Evolutionary conservation across 2,329 filamentous ascomycete genomes (phyloP).

Genomic region (Teratosphaeria zuluensis): DNA sequence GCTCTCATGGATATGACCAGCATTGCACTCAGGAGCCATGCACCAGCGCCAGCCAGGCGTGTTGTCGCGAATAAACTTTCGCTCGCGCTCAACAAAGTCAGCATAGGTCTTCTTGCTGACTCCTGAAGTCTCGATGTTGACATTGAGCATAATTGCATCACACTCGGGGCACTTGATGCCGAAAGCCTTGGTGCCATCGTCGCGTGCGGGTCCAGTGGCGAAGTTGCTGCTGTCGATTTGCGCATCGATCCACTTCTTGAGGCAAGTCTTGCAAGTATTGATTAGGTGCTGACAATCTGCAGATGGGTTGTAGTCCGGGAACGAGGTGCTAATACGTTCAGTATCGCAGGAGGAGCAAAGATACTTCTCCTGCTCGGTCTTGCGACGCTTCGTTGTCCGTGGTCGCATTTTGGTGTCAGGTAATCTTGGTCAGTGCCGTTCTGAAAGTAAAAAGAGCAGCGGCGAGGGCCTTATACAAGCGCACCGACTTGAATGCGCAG

Average conservation of each 20-base stretch:
- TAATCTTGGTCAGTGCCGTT: not conserved
- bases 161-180: slow-evolving; percentile 39
- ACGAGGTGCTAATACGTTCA: slow-evolving; percentile 11
- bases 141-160: slow-evolving; percentile 31
- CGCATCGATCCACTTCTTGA: slow-evolving; percentile 27
- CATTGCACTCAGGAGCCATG: slow-evolving; percentile 38
- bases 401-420: not conserved
- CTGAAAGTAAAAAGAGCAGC: not conserved
- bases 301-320: slow-evolving; percentile 27
- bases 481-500: not conserved
- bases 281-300: slow-evolving; percentile 26
- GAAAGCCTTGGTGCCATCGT: slow-evolving; percentile 3
- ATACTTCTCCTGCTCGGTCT: slow-evolving; percentile 6
- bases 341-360: slow-evolving; percentile 14
- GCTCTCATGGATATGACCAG: slow-evolving; percentile 37
- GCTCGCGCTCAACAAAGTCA: slow-evolving; percentile 20
- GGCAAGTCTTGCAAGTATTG: slow-evolving; percentile 28
- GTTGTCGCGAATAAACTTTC: slow-evolving; percentile 16
- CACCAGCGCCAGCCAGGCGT: slow-evolving; percentile 43
- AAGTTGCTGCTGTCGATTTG: slow-evolving; percentile 14
- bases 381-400: slow-evolving; percentile 5
- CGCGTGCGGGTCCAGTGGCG: slow-evolving; percentile 1
- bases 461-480: not conserved
- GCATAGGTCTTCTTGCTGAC: not conserved
- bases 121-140: slow-evolving; percentile 36